phyloP scores from a whole-genome alignment of 2,329 filamentous ascomycete genomes.

The Nothophaeocryptopus gaeumannii region DNA sequence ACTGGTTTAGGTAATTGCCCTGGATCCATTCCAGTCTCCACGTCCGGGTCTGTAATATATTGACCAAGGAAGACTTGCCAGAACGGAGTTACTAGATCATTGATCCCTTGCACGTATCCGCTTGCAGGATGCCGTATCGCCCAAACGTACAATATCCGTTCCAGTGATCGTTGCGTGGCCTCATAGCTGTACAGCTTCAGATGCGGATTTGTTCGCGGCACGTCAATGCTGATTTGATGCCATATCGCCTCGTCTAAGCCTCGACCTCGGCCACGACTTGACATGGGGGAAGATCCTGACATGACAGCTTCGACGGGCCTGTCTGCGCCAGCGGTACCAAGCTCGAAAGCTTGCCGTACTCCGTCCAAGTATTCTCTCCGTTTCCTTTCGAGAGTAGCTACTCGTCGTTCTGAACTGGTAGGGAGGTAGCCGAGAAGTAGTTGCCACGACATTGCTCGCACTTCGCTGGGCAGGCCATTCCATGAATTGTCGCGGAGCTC shows the following conservation, averaged over 20 bases:
- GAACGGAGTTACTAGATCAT: slow-evolving; percentile 94
- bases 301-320: slow-evolving; percentile 52
- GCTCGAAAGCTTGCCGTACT: slow-evolving; percentile 66
- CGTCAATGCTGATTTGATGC: slow-evolving; percentile 99
- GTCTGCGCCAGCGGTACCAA: slow-evolving; percentile 44
- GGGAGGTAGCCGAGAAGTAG: slow-evolving; percentile 91
- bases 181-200: slow-evolving; percentile 94
- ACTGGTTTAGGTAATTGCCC: slow-evolving; percentile 88
- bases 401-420: slow-evolving; percentile 89
- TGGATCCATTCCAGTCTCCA: slow-evolving; percentile 93
- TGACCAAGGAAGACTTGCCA: slow-evolving; percentile 95
- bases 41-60: slow-evolving; percentile 91
- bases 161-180: slow-evolving; percentile 88
- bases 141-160: slow-evolving; percentile 96
- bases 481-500: slow-evolving; percentile 85
- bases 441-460: slow-evolving; percentile 99
- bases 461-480: slow-evolving; percentile 91
- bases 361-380: slow-evolving; percentile 95
- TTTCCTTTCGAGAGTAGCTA: slow-evolving; percentile 87
- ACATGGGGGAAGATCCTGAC: slow-evolving; percentile 39
- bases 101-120: slow-evolving; percentile 97
- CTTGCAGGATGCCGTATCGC: slow-evolving; percentile 95
- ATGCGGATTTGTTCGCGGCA: slow-evolving; percentile 93
- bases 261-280: slow-evolving; percentile 61
- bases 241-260: slow-evolving; percentile 95